phyloP scores from a whole-genome alignment of 805 yeast genomes.

The Teunomyces barrocoloradensis region DNA sequence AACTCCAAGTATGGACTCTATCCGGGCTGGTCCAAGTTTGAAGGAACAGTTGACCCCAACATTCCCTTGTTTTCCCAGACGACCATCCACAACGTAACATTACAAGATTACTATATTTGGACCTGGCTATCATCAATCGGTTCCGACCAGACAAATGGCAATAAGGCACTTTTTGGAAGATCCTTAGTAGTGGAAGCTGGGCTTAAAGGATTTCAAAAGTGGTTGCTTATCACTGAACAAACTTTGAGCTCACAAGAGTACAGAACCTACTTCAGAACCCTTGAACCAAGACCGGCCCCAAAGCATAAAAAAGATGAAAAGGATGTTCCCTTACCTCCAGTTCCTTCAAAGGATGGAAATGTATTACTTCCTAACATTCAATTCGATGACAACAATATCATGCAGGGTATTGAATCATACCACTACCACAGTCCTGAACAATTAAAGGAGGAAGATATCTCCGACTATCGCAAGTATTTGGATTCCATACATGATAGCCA shows the following conservation, averaged over 20 bases:
- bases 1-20: conserved; percentile 35
- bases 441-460: conserved; percentile 7
- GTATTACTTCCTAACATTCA: conserved; percentile 24
- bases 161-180: conserved; percentile 73
- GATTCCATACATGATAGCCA: conserved; percentile 13
- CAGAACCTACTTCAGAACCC: conserved; percentile 19
- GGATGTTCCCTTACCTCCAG: conserved; percentile 14
- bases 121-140: conserved; percentile 82
- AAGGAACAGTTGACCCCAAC: conserved; percentile 14
- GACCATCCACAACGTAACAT: conserved; percentile 55
- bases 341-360: conserved; percentile 13
- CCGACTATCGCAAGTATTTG: conserved; percentile 24
- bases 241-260: conserved; percentile 43
- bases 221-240: conserved; percentile 74
- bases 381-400: conserved; percentile 18
- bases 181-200: conserved; percentile 81
- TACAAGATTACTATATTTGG: conserved; percentile 90
- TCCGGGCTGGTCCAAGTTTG: conserved; percentile 36
- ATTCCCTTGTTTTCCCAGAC: conserved; percentile 40
- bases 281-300: not conserved
- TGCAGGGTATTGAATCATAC: not conserved
- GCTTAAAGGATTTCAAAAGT: conserved; percentile 71
- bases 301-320: conserved; percentile 13
- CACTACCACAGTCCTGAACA: not conserved
- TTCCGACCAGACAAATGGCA: conserved; percentile 63